Percentiles rank a stretch among this genome's conserved stretches.
Conservation (phyloP, 345 rosid genomes). For the Linum usitatissimum region DNA sequence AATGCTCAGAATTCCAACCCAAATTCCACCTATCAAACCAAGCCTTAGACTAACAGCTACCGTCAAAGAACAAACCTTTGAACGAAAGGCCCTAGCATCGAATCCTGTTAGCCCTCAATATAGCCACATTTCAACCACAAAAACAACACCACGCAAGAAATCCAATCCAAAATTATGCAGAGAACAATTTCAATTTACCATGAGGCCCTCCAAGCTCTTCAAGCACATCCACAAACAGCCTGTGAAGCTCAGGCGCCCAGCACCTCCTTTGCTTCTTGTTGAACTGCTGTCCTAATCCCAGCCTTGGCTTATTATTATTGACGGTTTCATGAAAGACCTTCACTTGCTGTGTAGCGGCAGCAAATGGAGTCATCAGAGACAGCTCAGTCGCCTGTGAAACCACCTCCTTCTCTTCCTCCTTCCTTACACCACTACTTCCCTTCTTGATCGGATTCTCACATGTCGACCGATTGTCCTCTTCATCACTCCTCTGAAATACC, state of each 20-base stretch:
- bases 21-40: too few relatives aligned
- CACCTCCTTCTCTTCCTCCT: constrained; percentile 25
- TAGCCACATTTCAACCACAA: too few relatives aligned
- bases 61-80: too few relatives aligned
- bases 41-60: too few relatives aligned
- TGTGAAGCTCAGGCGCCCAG: constrained; percentile 2
- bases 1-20: too few relatives aligned
- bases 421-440: constrained; percentile 3
- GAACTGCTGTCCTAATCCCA: neutral
- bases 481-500: constrained; percentile 26
- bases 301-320: neutral
- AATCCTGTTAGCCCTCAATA: too few relatives aligned
- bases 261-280: constrained; percentile 3
- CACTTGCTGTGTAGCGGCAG: constrained; percentile 9
- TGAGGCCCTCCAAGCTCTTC: constrained; percentile 1
- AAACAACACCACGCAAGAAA: neutral
- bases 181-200: neutral
- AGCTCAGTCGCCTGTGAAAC: constrained; percentile 27
- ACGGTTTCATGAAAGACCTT: neutral
- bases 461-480: constrained; percentile 31
- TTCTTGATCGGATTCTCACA: constrained; percentile 29
- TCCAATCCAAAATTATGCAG: neutral
- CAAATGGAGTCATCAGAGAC: constrained; percentile 28
- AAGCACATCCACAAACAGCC: neutral
- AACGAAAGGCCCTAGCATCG: too few relatives aligned